Evolutionary conservation across 495 filamentous ascomycete genomes (phyloP), one percentile per base, ranked within the genome.

Genomic region (Annulohypoxylon stygium): DNA sequence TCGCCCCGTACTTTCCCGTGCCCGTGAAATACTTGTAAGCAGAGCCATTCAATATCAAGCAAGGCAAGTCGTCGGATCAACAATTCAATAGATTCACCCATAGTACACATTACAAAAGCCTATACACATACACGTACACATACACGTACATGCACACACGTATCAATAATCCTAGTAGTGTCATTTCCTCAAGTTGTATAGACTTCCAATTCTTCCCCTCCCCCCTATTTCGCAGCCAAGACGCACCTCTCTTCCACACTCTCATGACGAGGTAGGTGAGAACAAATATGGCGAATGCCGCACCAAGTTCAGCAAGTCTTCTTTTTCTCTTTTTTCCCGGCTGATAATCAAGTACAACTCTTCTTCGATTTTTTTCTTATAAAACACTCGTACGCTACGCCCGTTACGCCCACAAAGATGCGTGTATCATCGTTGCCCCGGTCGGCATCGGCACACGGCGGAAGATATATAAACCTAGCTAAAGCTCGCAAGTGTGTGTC

Each of bases 401-500:
- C 67, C 51, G 54, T 70, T 68, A 67, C 67, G 72, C 72, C 71
- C 67, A 67, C 51, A 30, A 64, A 12, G 50, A 75, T 70, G 58
- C 47, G 59, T 11, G 9, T 39, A 62, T 70, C 30, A 30, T 30
- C 5, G 30, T 30, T 30, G 30, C 63, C 58, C 59, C 18, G 45
- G 53, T 64, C 47, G 53, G 63, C 72, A 67, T 67, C 63, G 72
- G 62, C 67, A 67, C 51, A 67, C 39, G 66, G 55, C 51, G 61
- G 55, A 55, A 69, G 33, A 55, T 11, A 57, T 39, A 20, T 30
- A 30, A 30, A 50, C 60, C 55, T 43, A 34, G 43, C 2, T 11
- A 25, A 37, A 59, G 51, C 62, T 57, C 36, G 55, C 30, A 30
- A 30, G 30, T 30, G 30, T 30, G 30, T 30, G 30, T 30, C 0